Conservation (phyloP, 1,139 yeast genomes). For the Yamadazyma oceani region DNA sequence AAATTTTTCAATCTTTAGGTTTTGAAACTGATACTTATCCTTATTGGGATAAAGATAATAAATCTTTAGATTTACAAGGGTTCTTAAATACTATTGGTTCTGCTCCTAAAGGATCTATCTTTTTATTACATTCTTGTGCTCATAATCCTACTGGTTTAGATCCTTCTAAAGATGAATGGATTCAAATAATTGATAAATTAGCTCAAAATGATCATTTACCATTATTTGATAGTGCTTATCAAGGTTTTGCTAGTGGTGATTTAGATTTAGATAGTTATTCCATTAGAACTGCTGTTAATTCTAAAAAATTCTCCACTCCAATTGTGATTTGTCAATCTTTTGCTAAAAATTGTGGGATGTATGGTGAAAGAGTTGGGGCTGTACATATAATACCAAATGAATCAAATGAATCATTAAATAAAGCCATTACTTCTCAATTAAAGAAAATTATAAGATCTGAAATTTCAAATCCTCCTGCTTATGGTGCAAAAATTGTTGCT, state of each 20-base stretch:
- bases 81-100: slow-evolving; percentile 60
- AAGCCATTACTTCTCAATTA: slow-evolving; percentile 71
- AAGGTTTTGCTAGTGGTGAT: slow-evolving; percentile 62
- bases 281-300: slow-evolving; percentile 74
- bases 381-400: slow-evolving; percentile 67
- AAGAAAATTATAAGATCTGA: slow-evolving; percentile 78
- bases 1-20: slow-evolving; percentile 71
- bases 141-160: slow-evolving; percentile 54
- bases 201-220: slow-evolving; percentile 39
- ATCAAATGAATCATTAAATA: slow-evolving; percentile 34
- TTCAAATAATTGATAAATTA: slow-evolving; percentile 39
- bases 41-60: slow-evolving; percentile 65
- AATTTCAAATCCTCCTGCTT: slow-evolving; percentile 92
- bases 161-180: slow-evolving; percentile 47
- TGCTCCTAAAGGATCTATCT: slow-evolving; percentile 79
- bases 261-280: slow-evolving; percentile 84
- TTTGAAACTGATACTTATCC: slow-evolving; percentile 69
- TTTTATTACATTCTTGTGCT: slow-evolving; percentile 54
- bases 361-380: slow-evolving; percentile 97
- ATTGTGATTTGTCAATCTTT: slow-evolving; percentile 88
- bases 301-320: slow-evolving; percentile 43
- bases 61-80: slow-evolving; percentile 67
- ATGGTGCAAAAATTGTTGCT: slow-evolving; percentile 92
- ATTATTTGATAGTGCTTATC: slow-evolving; percentile 50
- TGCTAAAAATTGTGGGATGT: slow-evolving; percentile 96